Percentiles rank a stretch among this genome's conserved stretches.
Conservation (phyloP, 768 basidiomycete species). For the Pleurotus pulmonarius region DNA sequence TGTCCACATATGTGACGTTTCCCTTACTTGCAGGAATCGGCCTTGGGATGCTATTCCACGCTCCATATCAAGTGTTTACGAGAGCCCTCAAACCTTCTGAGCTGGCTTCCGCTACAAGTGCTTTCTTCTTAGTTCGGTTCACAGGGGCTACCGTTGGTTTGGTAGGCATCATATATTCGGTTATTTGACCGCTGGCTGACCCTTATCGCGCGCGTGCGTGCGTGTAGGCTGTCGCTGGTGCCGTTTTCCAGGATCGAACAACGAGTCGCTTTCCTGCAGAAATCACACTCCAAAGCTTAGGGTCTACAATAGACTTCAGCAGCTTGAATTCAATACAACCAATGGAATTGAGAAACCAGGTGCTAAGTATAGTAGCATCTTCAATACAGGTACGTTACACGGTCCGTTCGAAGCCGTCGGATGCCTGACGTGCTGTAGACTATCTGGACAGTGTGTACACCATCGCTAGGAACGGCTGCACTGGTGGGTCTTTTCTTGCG, state of each 20-base stretch:
- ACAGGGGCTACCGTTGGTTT: constrained; percentile 82
- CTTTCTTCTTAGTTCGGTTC: constrained; percentile 85
- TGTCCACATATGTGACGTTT: constrained; percentile 45
- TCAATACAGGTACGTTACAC: constrained; percentile 54
- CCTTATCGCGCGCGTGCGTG: constrained; percentile 1
- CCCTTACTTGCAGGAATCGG: constrained; percentile 75
- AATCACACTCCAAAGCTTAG: constrained; percentile 34
- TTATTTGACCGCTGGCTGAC: constrained; percentile 15
- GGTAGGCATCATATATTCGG: constrained; percentile 36
- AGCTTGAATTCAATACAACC: constrained; percentile 45
- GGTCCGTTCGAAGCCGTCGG: constrained; percentile 3
- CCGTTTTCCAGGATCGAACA: constrained; percentile 61
- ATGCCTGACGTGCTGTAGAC: constrained; percentile 34
- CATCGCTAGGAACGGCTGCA: constrained; percentile 62
- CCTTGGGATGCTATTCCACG: constrained; percentile 81
- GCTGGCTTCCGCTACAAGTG: constrained; percentile 76
- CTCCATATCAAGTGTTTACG: constrained; percentile 79
- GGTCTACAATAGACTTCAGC: constrained; percentile 53
- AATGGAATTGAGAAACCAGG: constrained; percentile 36
- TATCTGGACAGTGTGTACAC: constrained; percentile 72
- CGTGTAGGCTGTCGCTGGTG: constrained; percentile 68
- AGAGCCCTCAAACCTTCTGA: constrained; percentile 61
- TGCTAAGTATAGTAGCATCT: constrained; percentile 50
- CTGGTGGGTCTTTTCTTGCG: constrained; percentile 36
- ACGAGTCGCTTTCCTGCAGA: constrained; percentile 45